Base-by-base conservation (phyloP, 108 stramenopile species). In the Schizochytrium sp. region DNA sequence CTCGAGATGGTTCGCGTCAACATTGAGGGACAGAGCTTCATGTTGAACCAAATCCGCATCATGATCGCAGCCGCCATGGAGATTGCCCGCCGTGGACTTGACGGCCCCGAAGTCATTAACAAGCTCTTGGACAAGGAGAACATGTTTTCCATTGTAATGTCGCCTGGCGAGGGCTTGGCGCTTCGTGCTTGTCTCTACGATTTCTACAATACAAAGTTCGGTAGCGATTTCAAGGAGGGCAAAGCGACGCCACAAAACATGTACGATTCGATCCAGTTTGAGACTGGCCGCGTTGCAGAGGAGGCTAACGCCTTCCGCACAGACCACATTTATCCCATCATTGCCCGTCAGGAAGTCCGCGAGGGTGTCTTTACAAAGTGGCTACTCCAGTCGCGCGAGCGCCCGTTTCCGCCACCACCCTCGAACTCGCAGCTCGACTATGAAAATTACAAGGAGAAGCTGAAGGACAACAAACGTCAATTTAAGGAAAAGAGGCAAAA, bases 31-130 rank as follows among this genome's bases (percentile, higher is more conserved):
- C 98, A 99, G 90, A 96, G 97, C 48, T 99, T 99, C 91, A 76
- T 99, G 41, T 90, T 99, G 57, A 95, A 99, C 90, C 98, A 99
- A 90, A 99, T 99, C 72, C 96, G 99, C 44, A 98, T 99, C 88
- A 99, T 99, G 99, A 94, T 99, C 34, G 92, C 93, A 44, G 88
- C 96, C 28, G 96, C 96, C 10, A 88, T 96, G 14, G 97, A 98
- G 88, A 92, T 95, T 5, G 93, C 94, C 3, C 92, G 97, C n/a
- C 96, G 95, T 10, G 94, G 88, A 93, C n/a, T 93, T 90, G 63
- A 69, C 3, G 48, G 92, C 91, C 4, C 83, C 16, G 6, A 8
- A 6, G 51, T 83, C 6, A 8, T 83, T 4, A 18, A 23, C 48
- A 23, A 69, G 21, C 63, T 69, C 2, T 10, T 69, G 25, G 63